Percentiles rank a stretch among this genome's conserved stretches.
Conservation (phyloP, 2,329 filamentous ascomycete species). For the Cladophialophora carrionii region DNA sequence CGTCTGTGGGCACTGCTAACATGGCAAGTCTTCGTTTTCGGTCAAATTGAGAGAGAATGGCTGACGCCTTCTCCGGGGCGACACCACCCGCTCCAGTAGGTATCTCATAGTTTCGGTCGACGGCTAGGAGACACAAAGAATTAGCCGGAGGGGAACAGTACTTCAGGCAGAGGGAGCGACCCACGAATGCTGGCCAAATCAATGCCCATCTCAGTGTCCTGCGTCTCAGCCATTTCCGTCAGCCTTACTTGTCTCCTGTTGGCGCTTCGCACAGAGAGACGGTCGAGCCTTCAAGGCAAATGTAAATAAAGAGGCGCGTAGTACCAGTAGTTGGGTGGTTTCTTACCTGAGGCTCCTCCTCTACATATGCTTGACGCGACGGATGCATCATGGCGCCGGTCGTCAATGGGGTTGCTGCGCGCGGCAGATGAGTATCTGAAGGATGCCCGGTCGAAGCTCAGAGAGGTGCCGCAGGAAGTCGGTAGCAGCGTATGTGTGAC, state of each 20-base stretch:
- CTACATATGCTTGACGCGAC: constrained; percentile 88
- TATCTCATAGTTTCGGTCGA: constrained; percentile 84
- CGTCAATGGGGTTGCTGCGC: not conserved
- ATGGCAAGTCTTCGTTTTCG: constrained; percentile 86
- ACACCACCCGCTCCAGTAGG: constrained; percentile 65
- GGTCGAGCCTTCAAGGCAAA: constrained; percentile 35
- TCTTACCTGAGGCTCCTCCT: constrained; percentile 75
- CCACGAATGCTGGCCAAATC: constrained; percentile 66
- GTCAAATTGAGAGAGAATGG: constrained; percentile 83
- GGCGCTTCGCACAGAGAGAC: constrained; percentile 12
- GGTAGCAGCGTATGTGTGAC: not conserved
- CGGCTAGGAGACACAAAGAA: constrained; percentile 48
- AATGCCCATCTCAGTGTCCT: constrained; percentile 63
- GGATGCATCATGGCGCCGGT: constrained; percentile 69
- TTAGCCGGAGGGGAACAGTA: constrained; percentile 12
- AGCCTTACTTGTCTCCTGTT: constrained; percentile 34
- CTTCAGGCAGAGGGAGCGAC: constrained; percentile 42
- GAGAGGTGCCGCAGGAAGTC: not conserved
- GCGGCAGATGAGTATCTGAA: not conserved
- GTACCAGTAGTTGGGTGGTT: not conserved
- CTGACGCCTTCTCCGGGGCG: constrained; percentile 79
- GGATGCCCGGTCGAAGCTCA: not conserved
- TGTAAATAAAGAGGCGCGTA: constrained; percentile 29
- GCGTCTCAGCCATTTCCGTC: constrained; percentile 42
- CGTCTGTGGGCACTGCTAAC: constrained; percentile 91